phyloP scores from a whole-genome alignment of 2,329 filamentous ascomycete species.

The Coniochaeta sp. region DNA sequence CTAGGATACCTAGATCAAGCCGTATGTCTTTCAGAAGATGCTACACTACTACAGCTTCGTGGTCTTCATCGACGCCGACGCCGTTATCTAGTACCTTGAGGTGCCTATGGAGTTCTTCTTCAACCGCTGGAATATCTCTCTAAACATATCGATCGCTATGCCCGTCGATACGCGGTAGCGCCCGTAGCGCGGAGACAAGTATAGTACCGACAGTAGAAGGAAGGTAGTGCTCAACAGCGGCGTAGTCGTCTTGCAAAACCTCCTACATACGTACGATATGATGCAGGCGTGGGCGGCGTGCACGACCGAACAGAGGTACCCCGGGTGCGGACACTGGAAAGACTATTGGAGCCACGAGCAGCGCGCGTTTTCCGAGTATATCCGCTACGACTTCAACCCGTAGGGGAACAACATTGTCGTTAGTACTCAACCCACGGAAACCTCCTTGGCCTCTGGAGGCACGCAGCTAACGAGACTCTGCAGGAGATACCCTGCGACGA shows the following conservation, averaged over 20 bases:
- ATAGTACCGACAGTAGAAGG: constrained; percentile 10
- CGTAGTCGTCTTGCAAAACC: constrained; percentile 31
- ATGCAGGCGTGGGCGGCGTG: constrained; percentile 4
- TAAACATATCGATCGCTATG: constrained; percentile 33
- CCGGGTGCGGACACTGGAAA: constrained; percentile 4
- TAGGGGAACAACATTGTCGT: constrained; percentile 6
- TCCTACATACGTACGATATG: constrained; percentile 5
- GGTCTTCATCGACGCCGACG: constrained; percentile 37
- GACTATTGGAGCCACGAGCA: constrained; percentile 5
- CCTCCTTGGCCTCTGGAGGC: too few relatives aligned
- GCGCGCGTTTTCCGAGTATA: constrained; percentile 6
- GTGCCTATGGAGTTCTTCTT: constrained; percentile 40
- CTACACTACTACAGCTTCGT: constrained; percentile 32
- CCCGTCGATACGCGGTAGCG: constrained; percentile 36
- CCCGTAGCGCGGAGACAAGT: constrained; percentile 20
- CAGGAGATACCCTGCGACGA: constrained; percentile 7
- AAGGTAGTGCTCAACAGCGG: constrained; percentile 30
- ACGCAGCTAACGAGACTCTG: too few relatives aligned
- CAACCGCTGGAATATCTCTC: constrained; percentile 34
- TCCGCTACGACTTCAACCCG: constrained; percentile 6
- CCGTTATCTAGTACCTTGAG: constrained; percentile 30
- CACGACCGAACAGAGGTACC: constrained; percentile 2
- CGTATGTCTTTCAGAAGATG: constrained; percentile 28
- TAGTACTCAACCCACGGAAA: neutral
- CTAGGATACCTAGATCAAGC: constrained; percentile 38